Conservation (phyloP, 2,329 filamentous ascomycete species). For the Pseudocercospora fuligena region DNA sequence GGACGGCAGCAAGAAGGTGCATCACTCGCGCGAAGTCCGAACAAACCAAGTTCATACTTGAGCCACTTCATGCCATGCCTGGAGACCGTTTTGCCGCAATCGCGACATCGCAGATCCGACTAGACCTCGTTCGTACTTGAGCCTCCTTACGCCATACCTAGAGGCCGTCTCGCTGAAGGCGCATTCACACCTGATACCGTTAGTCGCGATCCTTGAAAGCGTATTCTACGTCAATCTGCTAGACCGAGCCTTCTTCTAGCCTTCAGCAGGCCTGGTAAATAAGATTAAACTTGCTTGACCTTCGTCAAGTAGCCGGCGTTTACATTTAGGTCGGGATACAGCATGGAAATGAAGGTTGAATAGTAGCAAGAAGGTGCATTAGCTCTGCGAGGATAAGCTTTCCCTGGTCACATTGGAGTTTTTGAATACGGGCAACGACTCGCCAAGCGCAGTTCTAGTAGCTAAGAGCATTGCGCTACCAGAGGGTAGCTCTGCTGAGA, state of each 20-base stretch:
- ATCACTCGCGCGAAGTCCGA: slow-evolving; percentile 30
- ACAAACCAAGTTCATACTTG: too few species aligned
- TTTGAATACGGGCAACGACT: slow-evolving; percentile 71
- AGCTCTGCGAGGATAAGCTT: slow-evolving; percentile 58
- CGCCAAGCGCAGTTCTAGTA: slow-evolving; percentile 70
- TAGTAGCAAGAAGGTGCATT: slow-evolving; percentile 29
- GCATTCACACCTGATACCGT: slow-evolving; percentile 89
- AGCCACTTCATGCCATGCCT: too few species aligned
- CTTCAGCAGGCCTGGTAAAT: slow-evolving; percentile 49
- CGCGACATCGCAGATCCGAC: too few species aligned
- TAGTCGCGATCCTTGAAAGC: slow-evolving; percentile 87
- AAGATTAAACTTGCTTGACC: slow-evolving; percentile 81
- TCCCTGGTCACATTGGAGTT: slow-evolving; percentile 90
- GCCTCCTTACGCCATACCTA: too few species aligned
- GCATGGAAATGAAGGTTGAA: slow-evolving; percentile 85
- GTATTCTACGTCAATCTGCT: slow-evolving; percentile 93
- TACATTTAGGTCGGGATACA: slow-evolving; percentile 75
- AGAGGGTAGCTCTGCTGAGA: slow-evolving; percentile 72
- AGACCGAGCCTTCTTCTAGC: slow-evolving; percentile 84
- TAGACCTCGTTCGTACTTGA: too few species aligned
- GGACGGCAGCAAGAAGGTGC: slow-evolving; percentile 35
- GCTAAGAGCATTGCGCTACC: slow-evolving; percentile 72
- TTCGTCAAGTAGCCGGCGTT: slow-evolving; percentile 75
- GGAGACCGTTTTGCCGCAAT: too few species aligned
- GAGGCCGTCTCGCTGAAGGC: slow-evolving; percentile 59